Evolutionary conservation across 1,139 yeast species (phyloP), one percentile per base, ranked within the genome.

Genomic region (Debaryomyces robertsiae): DNA sequence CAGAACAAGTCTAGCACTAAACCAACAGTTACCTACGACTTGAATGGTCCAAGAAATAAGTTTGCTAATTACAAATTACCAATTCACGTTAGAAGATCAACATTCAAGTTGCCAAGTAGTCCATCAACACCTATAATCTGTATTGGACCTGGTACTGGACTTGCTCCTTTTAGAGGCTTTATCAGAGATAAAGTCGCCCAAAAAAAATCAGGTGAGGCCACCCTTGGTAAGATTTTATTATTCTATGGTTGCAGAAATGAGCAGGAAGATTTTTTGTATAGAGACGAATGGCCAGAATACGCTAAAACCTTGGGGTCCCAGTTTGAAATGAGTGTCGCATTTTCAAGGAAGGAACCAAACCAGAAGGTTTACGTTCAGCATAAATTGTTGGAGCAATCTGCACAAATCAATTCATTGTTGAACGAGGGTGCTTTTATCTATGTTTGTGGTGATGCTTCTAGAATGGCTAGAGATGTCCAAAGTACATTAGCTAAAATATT

Each of bases 71-170:
- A 58, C 63, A 86, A 83, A 58, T 74, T 91, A 42, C 98, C 98
- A 9, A 84, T 93, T 34, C 96, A 90, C 62, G 86, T 93, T 36
- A 86, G 98, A 68, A 89, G 94, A 66, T 90, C 98, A 6, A 87
- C 94, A 42, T 93, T 93, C 72, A 91, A 89, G 71, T 75, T 93
- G 49, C 98, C 98, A n/a, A 74, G 90, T 11, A 88, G 88, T 58
- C 84, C 95, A 23, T 64, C 79, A 11, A 81, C 84, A 34, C 97
- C 98, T 6, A 77, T 93, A 27, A 88, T 93, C 53, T 81, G 91
- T 84, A 77, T 93, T 59, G 98, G 98, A 28, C 98, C 98, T 36
- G 98, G 98, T 50, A 93, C 98, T 6, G 98, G 98, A 60, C 93
- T 93, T 43, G 98, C 98, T 9, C 98, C 98, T 46, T 85, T 93